Conservation (phyloP, 305 asterid species). For the Fraxinus baroniana region DNA sequence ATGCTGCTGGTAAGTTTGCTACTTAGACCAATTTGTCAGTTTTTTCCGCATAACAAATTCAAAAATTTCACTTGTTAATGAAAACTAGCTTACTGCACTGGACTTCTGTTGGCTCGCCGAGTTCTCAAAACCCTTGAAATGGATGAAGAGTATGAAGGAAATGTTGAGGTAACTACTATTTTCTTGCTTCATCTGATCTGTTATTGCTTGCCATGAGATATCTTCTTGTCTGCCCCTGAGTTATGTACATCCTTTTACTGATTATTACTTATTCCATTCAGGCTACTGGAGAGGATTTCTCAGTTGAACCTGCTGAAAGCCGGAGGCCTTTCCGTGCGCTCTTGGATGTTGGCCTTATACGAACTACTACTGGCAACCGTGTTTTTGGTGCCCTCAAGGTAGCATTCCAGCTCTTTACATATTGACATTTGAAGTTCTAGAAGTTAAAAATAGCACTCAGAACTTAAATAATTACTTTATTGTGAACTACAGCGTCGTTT, state of each 20-base stretch:
- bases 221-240: background rate
- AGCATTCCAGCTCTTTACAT: background rate
- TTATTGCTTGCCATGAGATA: background rate
- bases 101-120: constrained; percentile 86
- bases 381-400: constrained; percentile 94
- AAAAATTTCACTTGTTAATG: background rate
- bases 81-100: constrained; percentile 76
- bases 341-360: constrained; percentile 83
- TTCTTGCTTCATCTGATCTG: background rate
- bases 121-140: constrained; percentile 68
- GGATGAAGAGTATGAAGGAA: constrained; percentile 84
- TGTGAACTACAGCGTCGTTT: background rate
- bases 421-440: background rate
- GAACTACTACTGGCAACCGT: constrained; percentile 89
- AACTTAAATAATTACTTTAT: background rate
- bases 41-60: background rate
- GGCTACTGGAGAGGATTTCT: constrained; percentile 94
- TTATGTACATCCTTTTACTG: background rate
- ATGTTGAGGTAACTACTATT: constrained; percentile 62
- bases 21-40: background rate
- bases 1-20: constrained; percentile 62
- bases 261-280: constrained; percentile 19
- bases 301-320: constrained; percentile 85
- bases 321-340: constrained; percentile 99
- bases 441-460: background rate